Percentiles rank a stretch among this genome's conserved stretches.
phyloP scores from a whole-genome alignment of 345 rosid genomes.

The Geranium rotundifolium region DNA sequence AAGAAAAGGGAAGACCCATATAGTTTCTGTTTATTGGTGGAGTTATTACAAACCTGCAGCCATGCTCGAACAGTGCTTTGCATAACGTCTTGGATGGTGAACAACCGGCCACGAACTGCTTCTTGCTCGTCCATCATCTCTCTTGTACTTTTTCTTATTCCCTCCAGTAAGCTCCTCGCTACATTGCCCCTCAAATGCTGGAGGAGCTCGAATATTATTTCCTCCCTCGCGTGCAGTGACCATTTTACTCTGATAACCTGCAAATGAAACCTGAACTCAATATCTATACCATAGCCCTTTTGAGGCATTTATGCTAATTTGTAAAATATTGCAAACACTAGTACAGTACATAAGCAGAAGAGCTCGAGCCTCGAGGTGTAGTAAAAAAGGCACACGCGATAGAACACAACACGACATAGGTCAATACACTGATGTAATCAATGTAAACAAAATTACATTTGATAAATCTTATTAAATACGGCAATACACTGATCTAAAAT shows the following conservation, averaged over 20 bases:
- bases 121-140: constrained; percentile 97
- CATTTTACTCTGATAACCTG: constrained; percentile 96
- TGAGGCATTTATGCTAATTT: no score
- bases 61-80: constrained; percentile 98
- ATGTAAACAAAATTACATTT: no score
- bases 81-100: constrained; percentile 97
- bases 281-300: no score
- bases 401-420: no score
- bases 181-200: constrained; percentile 68
- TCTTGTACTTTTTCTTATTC: constrained; percentile 60
- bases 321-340: no score
- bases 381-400: no score
- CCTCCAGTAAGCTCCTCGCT: constrained; percentile 42
- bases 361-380: no score
- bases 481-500: no score
- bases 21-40: not conserved
- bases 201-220: constrained; percentile 83
- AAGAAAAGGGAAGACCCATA: no score
- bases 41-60: constrained; percentile 56
- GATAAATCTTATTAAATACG: no score
- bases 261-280: not conserved
- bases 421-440: no score
- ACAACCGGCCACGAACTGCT: constrained; percentile 90
- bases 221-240: constrained; percentile 98
- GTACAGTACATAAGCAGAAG: no score